Percentiles rank a stretch among this genome's conserved stretches.
Evolutionary conservation across 225 moss, liverwort and hornwort species (phyloP).

Genomic region (Polytrichum formosum): DNA sequence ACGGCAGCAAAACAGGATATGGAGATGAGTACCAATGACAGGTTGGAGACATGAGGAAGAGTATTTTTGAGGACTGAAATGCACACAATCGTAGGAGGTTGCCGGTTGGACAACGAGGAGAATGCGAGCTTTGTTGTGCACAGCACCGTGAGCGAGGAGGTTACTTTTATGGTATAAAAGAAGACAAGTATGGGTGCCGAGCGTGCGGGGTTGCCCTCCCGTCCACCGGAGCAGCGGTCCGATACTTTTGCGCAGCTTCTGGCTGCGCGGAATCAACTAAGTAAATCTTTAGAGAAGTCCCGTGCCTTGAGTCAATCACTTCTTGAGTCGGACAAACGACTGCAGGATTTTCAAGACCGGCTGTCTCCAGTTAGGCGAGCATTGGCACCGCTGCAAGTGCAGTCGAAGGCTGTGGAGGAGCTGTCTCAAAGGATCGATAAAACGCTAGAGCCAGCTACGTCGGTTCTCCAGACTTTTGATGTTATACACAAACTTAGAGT

Average conservation of each 20-base stretch:
- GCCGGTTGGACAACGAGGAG: no score
- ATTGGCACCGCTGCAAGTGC: conserved; percentile 38
- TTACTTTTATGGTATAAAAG: neutral
- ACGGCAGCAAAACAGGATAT: no score
- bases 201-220: conserved; percentile 4
- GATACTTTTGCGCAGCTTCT: conserved; percentile 37
- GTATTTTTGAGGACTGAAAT: no score
- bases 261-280: conserved; percentile 35
- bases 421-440: conserved; percentile 39
- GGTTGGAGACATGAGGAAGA: no score
- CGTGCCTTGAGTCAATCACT: conserved; percentile 28
- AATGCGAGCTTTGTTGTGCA: no score
- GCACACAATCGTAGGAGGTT: no score
- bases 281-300: conserved; percentile 46
- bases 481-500: conserved; percentile 44
- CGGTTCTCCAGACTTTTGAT: conserved; percentile 56
- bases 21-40: no score
- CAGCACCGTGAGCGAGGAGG: no score
- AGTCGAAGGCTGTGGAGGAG: conserved; percentile 28
- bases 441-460: conserved; percentile 48
- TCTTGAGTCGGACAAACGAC: conserved; percentile 34
- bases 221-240: neutral
- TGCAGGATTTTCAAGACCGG: conserved; percentile 43
- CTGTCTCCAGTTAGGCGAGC: conserved; percentile 38
- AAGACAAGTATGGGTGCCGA: conserved; percentile 18